A percentile compares a stretch with the other conserved stretches of the same genome.
These are phyloP conservation scores for Physcomitrium patens DNA, from an alignment of 225 moss, liverwort and hornwort species.

Conservation along the genomic window DNA sequence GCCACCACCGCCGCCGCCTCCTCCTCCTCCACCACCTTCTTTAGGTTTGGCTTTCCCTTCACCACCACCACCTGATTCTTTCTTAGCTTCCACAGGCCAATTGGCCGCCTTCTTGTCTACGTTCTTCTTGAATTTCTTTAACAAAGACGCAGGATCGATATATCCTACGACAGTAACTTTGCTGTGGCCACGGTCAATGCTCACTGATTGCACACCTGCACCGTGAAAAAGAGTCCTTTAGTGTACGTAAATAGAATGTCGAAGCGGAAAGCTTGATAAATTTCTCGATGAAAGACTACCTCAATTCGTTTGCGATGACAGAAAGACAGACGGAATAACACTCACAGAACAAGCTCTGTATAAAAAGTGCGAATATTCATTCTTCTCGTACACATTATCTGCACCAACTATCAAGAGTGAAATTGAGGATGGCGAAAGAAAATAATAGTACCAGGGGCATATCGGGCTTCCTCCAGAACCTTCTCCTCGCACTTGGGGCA, in stretches of 20 bases:
- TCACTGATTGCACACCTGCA: conserved; percentile 36
- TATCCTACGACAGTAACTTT: conserved; percentile 35
- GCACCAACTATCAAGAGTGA: neutral
- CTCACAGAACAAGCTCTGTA: neutral
- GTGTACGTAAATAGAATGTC: neutral
- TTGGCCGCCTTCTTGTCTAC: conserved; percentile 42
- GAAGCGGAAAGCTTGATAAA: neutral
- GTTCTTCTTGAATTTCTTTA: conserved; percentile 39
- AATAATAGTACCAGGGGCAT: conserved; percentile 20
- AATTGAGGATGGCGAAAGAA: neutral
- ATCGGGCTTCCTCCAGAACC: conserved; percentile 37
- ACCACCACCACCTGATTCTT: conserved; percentile 19
- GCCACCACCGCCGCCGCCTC: neutral
- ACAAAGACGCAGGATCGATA: conserved; percentile 8
- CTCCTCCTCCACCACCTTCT: neutral
- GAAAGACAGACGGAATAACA: too few species aligned
- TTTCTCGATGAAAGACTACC: neutral
- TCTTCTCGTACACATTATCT: neutral
- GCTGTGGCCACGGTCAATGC: conserved; percentile 16
- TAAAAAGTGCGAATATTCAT: neutral
- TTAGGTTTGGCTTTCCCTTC: neutral
- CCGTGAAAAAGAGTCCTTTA: neutral
- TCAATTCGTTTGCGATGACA: neutral
- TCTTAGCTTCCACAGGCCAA: conserved; percentile 21
- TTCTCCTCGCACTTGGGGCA: conserved; percentile 49